Evolutionary conservation across 192 early-diverging fungal species (phyloP).

Genomic region (Entomortierella beljakovae): DNA sequence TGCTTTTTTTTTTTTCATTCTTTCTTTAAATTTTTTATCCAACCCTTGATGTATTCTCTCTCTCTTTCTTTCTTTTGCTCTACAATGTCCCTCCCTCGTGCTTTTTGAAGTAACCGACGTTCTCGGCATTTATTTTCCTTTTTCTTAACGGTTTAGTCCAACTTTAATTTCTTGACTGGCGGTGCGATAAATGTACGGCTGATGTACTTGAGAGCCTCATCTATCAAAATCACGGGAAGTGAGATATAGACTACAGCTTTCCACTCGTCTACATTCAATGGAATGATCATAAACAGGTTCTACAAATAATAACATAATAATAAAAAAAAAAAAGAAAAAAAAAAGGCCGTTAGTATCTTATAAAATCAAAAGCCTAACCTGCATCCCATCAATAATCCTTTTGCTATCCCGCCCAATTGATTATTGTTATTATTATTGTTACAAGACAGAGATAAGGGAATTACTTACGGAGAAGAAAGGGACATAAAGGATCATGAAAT

Average conservation of each 20-base stretch:
- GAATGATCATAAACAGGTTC: slow-evolving; percentile 89
- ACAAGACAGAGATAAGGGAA: background rate
- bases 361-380: too few species aligned
- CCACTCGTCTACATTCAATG: slow-evolving; percentile 93
- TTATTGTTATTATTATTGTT: too few species aligned
- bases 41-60: too few species aligned
- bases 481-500: slow-evolving; percentile 97
- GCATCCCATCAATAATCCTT: too few species aligned
- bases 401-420: too few species aligned
- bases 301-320: slow-evolving; percentile 15
- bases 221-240: slow-evolving; percentile 89
- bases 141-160: slow-evolving; percentile 18
- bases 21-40: too few species aligned
- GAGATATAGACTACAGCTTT: slow-evolving; percentile 89
- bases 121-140: background rate
- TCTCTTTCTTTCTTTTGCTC: too few species aligned
- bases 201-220: slow-evolving; percentile 90
- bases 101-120: too few species aligned
- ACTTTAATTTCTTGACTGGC: slow-evolving; percentile 45
- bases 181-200: slow-evolving; percentile 60
- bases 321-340: slow-evolving; percentile 10
- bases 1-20: too few species aligned
- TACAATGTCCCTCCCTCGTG: too few species aligned
- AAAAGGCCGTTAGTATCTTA: too few species aligned
- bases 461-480: slow-evolving; percentile 86